A percentile compares a stretch with the other conserved stretches of the same genome.
Conservation (phyloP, 805 yeast genomes). For the Myxozyma nipponensis region DNA sequence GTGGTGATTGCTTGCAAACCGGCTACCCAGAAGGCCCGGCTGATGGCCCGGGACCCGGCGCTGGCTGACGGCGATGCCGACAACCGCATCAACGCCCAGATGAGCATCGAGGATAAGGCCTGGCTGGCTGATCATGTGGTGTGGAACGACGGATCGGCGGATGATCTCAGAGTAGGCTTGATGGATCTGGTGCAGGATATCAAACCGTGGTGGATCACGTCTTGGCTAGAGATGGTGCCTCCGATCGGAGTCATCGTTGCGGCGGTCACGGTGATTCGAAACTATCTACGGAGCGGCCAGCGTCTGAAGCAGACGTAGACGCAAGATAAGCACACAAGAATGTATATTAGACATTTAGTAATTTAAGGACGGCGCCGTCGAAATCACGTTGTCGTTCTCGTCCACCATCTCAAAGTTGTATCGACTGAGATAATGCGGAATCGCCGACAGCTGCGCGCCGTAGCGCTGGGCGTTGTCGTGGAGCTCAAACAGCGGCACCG, state of each 20-base stretch:
- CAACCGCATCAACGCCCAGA: constrained; percentile 71
- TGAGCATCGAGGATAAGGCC: constrained; percentile 58
- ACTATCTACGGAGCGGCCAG: neutral
- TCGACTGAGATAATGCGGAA: constrained; percentile 39
- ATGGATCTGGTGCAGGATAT: constrained; percentile 1
- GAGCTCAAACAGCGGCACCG: constrained; percentile 37
- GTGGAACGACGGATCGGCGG: constrained; percentile 53
- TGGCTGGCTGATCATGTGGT: constrained; percentile 61
- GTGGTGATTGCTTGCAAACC: constrained; percentile 63
- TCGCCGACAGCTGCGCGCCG: constrained; percentile 36
- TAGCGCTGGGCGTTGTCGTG: constrained; percentile 35
- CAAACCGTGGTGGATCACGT: constrained; percentile 14
- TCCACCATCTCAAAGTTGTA: constrained; percentile 37
- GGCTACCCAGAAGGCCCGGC: constrained; percentile 58
- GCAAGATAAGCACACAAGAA: neutral
- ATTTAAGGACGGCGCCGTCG: constrained; percentile 23
- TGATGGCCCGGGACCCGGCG: constrained; percentile 63
- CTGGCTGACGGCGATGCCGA: constrained; percentile 62
- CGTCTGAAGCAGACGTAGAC: constrained; percentile 3
- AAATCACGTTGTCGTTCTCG: constrained; percentile 30
- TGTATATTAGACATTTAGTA: neutral
- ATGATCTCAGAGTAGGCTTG: constrained; percentile 30
- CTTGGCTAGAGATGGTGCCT: constrained; percentile 37
- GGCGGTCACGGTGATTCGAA: constrained; percentile 2
- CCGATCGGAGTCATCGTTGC: constrained; percentile 36